Evolutionary conservation across 148 eudicot genomes (phyloP).

Genomic region (Camellia lanceoleosa): DNA sequence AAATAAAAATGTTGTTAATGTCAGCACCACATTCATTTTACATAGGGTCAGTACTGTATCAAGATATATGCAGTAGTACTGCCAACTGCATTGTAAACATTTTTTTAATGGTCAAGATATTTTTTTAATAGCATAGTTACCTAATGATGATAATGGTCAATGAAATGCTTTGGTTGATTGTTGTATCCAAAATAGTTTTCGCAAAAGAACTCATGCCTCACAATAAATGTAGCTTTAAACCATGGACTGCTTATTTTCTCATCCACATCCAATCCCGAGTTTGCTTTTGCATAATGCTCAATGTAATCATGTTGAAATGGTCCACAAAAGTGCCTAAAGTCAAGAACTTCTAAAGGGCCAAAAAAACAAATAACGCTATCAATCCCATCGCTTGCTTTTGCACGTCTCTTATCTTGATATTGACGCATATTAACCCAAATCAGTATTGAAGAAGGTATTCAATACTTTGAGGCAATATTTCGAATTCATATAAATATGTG

Average conservation of each 20-base stretch:
- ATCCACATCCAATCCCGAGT: neutral
- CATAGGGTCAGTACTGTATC: no score
- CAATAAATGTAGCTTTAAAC: neutral
- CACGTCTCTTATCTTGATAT: slow-evolving; percentile 22
- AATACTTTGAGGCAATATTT: no score
- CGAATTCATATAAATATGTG: no score
- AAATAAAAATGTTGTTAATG: no score
- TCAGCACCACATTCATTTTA: no score
- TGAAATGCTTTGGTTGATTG: neutral
- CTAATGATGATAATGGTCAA: neutral
- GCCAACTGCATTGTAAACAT: no score
- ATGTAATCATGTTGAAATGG: slow-evolving; percentile 17
- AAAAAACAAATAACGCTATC: slow-evolving; percentile 1
- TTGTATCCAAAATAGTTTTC: neutral
- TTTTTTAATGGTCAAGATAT: no score
- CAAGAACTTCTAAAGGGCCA: slow-evolving; percentile 16
- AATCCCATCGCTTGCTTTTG: slow-evolving; percentile 29
- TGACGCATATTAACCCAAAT: slow-evolving; percentile 6
- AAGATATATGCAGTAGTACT: no score
- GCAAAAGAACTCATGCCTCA: neutral
- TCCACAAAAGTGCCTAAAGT: slow-evolving; percentile 21
- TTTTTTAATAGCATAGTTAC: neutral
- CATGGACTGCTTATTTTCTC: neutral
- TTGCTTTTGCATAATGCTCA: slow-evolving; percentile 18
- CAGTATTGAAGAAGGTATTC: no score